phyloP scores from a whole-genome alignment of 2,329 filamentous ascomycete genomes.

The Xylariales sp. region DNA sequence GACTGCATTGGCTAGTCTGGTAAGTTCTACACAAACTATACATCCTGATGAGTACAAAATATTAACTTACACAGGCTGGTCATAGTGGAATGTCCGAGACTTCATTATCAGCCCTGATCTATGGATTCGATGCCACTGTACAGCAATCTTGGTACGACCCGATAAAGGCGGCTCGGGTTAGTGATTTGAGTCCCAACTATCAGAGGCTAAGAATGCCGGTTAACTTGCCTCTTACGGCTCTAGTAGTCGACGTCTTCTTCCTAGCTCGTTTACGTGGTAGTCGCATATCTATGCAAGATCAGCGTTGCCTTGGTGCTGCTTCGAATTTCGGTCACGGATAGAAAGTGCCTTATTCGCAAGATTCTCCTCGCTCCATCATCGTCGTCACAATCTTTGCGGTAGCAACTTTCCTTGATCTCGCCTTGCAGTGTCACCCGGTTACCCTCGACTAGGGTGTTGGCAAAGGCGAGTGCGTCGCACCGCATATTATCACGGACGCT shows the following conservation, averaged over 20 bases:
- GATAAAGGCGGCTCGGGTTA: conserved; percentile 29
- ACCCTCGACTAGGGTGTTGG: conserved; percentile 31
- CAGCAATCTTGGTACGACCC: conserved; percentile 29
- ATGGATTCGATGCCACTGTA: conserved; percentile 27
- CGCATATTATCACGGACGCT: conserved; percentile 23
- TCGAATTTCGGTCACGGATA: conserved; percentile 27
- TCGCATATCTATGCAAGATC: conserved; percentile 28
- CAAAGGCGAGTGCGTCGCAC: conserved; percentile 27
- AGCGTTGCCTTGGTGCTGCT: conserved; percentile 30
- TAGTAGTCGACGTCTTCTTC: conserved; percentile 29
- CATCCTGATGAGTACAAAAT: background rate
- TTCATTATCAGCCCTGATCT: conserved; percentile 22
- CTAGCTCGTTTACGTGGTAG: conserved; percentile 30
- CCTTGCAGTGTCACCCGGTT: conserved; percentile 29
- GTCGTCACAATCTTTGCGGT: conserved; percentile 23
- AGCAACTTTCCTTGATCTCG: conserved; percentile 28
- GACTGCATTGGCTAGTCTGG: conserved; percentile 31
- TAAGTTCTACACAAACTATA: conserved; percentile 12
- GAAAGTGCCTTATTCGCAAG: conserved; percentile 23
- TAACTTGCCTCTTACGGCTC: conserved; percentile 4
- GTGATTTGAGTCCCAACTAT: background rate
- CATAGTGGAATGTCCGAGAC: conserved; percentile 31
- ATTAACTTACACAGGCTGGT: conserved; percentile 27
- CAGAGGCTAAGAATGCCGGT: background rate
- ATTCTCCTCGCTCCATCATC: conserved; percentile 24